These are phyloP conservation scores for Hemerocallis citrina DNA, from an alignment of 106 monocot species.

Conservation along the genomic window DNA sequence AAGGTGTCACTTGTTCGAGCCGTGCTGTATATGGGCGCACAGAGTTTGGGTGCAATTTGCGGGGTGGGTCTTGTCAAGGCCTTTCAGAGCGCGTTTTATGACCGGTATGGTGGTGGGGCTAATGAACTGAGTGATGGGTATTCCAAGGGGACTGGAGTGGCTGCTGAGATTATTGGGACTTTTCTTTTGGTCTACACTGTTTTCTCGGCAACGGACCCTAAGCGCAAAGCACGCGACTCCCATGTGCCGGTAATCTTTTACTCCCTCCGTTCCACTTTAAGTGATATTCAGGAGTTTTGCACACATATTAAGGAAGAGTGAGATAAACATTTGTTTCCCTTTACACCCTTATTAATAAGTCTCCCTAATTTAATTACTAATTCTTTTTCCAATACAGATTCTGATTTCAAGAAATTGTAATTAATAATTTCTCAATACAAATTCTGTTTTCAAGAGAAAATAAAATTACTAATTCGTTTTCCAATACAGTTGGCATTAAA, in stretches of 20 bases:
- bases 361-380: no score
- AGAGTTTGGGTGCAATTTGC: slow-evolving; percentile 40
- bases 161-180: slow-evolving; percentile 51
- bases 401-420: no score
- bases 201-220: slow-evolving; percentile 54
- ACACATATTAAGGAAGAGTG: no score
- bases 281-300: no score
- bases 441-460: no score
- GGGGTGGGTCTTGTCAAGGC: slow-evolving; percentile 35
- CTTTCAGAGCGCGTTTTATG: slow-evolving; percentile 29
- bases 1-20: slow-evolving; percentile 37
- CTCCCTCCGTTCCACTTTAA: not conserved
- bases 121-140: slow-evolving; percentile 20
- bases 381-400: no score
- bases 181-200: slow-evolving; percentile 28
- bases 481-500: no score
- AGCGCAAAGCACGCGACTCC: slow-evolving; percentile 52
- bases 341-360: no score
- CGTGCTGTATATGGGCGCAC: slow-evolving; percentile 31
- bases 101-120: slow-evolving; percentile 29
- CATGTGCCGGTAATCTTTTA: slow-evolving; percentile 31
- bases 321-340: no score
- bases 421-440: no score
- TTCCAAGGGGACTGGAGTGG: slow-evolving; percentile 40
- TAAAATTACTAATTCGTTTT: no score